Base-by-base conservation (phyloP, 352 stramenopile genomes). In the Achlya hypogyna region DNA sequence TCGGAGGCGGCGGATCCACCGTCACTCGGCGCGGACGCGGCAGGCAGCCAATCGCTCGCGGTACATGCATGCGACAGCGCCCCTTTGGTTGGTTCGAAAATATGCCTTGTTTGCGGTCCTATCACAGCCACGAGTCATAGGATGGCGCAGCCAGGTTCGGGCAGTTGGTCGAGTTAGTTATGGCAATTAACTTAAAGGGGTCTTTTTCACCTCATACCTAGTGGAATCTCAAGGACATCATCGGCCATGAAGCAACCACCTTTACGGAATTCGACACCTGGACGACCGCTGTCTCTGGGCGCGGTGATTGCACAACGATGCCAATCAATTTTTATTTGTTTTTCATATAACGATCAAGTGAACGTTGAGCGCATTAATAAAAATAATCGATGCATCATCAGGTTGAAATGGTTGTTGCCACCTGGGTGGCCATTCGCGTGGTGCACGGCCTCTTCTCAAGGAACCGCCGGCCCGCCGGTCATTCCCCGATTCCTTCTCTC, bases 241-340 rank as follows among this genome's bases (percentile, higher is more conserved):
- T n/a, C n/a, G n/a, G n/a, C n/a, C n/a, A n/a, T n/a, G 2, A 45
- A 45, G n/a, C 14, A 10, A 45, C 38, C 38, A 10, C 38, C 38
- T 45, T 45, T 45, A n/a, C 38, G 38, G 38, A 45, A 45, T 45
- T 10, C 14, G 38, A 45, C 38, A 45, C 38, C 12, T 45, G 38
- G 12, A 45, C 14, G n/a, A 20, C 18, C 2, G 31, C 8, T 10
- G 49, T 12, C 49, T 56, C 49, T 38, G 25, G 49, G 12, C 20
- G 25, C 31, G 49, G 49, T 56, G 49, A 56, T 56, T 56, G 49
- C 49, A 56, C 49, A 56, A 10, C 31, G 49, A 56, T 56, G 49
- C 49, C 49, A 56, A 56, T 56, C 49, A 56, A 10, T 56, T 38
- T 12, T 56, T 56, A 56, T 38, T 56, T 1, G 4, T 3, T 31